Evolutionary conservation across 306 rosid species (phyloP).

Genomic region (Mucuna pruriens): DNA sequence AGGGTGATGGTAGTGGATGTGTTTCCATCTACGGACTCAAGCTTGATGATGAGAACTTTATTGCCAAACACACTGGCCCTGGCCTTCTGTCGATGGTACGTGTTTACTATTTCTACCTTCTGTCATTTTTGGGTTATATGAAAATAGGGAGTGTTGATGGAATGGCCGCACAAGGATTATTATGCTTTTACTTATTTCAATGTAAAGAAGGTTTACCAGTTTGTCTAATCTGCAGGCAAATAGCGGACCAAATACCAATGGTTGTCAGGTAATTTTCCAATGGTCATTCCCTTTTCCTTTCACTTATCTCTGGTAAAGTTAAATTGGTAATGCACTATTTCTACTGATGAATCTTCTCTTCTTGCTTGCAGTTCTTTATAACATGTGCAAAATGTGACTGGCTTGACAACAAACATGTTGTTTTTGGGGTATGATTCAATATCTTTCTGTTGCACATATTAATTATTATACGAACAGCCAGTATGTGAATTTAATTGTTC

Average conservation of each 20-base stretch:
- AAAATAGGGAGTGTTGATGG: constrained; percentile 8
- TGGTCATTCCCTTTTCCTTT: constrained; percentile 1
- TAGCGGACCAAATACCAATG: constrained; percentile 86
- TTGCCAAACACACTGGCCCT: constrained; percentile 98
- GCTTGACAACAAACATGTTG: constrained; percentile 99
- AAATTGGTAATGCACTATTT: constrained; percentile 5
- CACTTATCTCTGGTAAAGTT: not conserved
- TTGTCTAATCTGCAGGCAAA: constrained; percentile 76
- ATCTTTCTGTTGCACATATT: constrained; percentile 33
- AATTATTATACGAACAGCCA: not conserved
- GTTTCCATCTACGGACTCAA: constrained; percentile 87
- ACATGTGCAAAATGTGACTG: constrained; percentile 97
- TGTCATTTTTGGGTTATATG: constrained; percentile 15
- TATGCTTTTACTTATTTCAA: constrained; percentile 23
- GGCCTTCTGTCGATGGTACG: constrained; percentile 92
- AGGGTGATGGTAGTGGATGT: constrained; percentile 99
- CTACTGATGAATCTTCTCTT: constrained; percentile 38
- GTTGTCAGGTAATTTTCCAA: constrained; percentile 75
- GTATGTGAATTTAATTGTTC: constrained; percentile 1
- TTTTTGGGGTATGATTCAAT: constrained; percentile 82
- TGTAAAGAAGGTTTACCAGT: constrained; percentile 7
- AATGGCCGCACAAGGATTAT: not conserved
- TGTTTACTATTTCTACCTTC: constrained; percentile 20
- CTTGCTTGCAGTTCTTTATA: constrained; percentile 75
- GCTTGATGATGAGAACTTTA: constrained; percentile 90